Conservation (phyloP, 2,329 filamentous ascomycete species). For the Triangularia setosa region DNA sequence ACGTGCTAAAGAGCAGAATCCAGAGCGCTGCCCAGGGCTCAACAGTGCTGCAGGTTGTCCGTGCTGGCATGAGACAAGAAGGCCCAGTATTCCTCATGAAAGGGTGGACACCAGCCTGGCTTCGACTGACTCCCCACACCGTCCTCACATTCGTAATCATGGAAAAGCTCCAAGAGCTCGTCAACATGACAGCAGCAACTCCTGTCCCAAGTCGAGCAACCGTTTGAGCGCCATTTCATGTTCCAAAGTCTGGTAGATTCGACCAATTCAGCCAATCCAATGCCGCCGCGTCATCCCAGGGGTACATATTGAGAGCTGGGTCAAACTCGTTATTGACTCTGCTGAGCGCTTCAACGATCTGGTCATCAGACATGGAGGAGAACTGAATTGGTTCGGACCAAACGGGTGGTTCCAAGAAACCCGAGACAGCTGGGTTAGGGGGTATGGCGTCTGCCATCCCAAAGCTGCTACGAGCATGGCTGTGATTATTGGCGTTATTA, state of each 20-base stretch:
- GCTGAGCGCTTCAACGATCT: conserved; percentile 63
- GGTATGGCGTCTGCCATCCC: conserved; percentile 24
- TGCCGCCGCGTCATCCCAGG: conserved; percentile 56
- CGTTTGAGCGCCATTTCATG: conserved; percentile 20
- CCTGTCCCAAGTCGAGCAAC: conserved; percentile 9
- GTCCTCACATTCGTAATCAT: conserved; percentile 25
- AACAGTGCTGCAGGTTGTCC: conserved; percentile 21
- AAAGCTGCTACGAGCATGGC: conserved; percentile 15
- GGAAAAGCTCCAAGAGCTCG: conserved; percentile 23
- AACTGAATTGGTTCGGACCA: conserved; percentile 56
- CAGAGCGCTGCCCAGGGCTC: conserved; percentile 22
- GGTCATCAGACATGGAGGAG: conserved; percentile 66
- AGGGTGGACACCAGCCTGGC: conserved; percentile 22
- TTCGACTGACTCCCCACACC: conserved; percentile 22
- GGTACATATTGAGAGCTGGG: conserved; percentile 50
- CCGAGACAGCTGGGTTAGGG: conserved; percentile 28
- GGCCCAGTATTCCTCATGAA: conserved; percentile 24
- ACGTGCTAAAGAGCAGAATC: conserved; percentile 22
- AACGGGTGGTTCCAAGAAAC: conserved; percentile 30
- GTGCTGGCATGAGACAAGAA: conserved; percentile 17
- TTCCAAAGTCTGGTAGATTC: conserved; percentile 39
- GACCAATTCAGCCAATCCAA: conserved; percentile 56
- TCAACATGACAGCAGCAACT: conserved; percentile 10
- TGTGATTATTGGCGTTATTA: conserved; percentile 8
- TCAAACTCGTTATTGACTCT: conserved; percentile 59